phyloP scores from a whole-genome alignment of 2,329 filamentous ascomycete species.

The Chalara sp. region DNA sequence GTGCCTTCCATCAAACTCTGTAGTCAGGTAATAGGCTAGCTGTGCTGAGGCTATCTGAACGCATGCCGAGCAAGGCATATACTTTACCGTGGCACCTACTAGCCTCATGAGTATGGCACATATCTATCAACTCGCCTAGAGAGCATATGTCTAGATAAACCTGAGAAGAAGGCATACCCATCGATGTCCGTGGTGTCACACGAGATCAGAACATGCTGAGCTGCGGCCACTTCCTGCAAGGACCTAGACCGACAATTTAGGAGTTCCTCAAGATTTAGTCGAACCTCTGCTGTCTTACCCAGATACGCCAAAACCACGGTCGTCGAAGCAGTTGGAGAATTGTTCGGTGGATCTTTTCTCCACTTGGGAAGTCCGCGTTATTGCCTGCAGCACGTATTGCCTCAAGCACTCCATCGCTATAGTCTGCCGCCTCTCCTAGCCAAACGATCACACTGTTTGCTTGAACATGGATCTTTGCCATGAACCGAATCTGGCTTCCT shows the following conservation, averaged over 20 bases:
- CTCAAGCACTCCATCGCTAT: slow-evolving; percentile 6
- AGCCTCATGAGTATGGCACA: slow-evolving; percentile 9
- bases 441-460: neutral
- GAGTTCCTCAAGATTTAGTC: neutral
- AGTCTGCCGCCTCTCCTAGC: slow-evolving; percentile 4
- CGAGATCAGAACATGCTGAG: slow-evolving; percentile 2
- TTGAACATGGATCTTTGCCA: slow-evolving; percentile 4
- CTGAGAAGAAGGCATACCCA: slow-evolving; percentile 4
- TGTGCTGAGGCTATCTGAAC: slow-evolving; percentile 1
- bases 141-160: neutral
- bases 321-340: slow-evolving; percentile 3
- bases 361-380: neutral
- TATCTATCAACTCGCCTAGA: slow-evolving; percentile 9
- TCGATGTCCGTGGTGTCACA: slow-evolving; percentile 3
- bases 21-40: slow-evolving; percentile 3
- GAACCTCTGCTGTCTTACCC: slow-evolving; percentile 4
- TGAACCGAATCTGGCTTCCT: slow-evolving; percentile 2
- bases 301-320: slow-evolving; percentile 8
- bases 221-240: slow-evolving; percentile 8
- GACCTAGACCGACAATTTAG: slow-evolving; percentile 1
- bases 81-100: slow-evolving; percentile 1
- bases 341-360: slow-evolving; percentile 1
- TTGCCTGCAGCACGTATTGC: slow-evolving; percentile 1
- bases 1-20: slow-evolving; percentile 1
- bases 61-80: slow-evolving; percentile 6